Evolutionary conservation across 768 basidiomycete species (phyloP), one percentile per base, ranked within the genome.

Genomic region (Lepiota subincarnata): DNA sequence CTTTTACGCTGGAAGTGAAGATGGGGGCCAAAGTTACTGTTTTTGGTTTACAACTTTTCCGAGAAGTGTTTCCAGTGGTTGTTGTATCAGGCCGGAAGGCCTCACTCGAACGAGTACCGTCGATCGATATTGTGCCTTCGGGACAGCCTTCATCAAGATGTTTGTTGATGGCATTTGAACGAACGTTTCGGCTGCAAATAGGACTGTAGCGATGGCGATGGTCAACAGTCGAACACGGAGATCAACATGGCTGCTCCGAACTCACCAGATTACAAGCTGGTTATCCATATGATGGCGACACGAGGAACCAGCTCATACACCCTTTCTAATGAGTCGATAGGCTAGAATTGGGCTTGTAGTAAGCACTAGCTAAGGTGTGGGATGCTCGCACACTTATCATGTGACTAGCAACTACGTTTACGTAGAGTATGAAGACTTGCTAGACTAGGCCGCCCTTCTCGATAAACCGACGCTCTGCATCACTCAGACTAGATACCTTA

Each of bases 131-230:
- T 53, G 59, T 52, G 46, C 36, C n/a, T 22, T 41, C 19, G 20
- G 62, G 59, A 39, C 81, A 81, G 38, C 64, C 64, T 36, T 68
- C 74, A 58, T 84, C 82, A 14, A 84, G 64, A 49, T 84, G 82
- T 31, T 57, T 57, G 61, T 83, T 83, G 53, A 84, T 82, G 52
- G 63, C 54, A 39, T 57, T 57, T 41, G 73, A 69, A 19, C 66
- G 56, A 18, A 83, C 78, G 11, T 64, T 55, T 42, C 64, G 66
- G 4, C 70, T 72, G 60, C 81, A 83, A 42, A 79, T 71, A 11
- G 81, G 81, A 50, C 81, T 82, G 53, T 26, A 12, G n/a, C 19
- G 11, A 35, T 37, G 20, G 16, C 34, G 28, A 13, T 44, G n/a
- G 28, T 16, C 16, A 4, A 11, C 31, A 13, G 7, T 34, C 2